phyloP scores from a whole-genome alignment of 805 yeast genomes.

The Saturnispora saitoi region DNA sequence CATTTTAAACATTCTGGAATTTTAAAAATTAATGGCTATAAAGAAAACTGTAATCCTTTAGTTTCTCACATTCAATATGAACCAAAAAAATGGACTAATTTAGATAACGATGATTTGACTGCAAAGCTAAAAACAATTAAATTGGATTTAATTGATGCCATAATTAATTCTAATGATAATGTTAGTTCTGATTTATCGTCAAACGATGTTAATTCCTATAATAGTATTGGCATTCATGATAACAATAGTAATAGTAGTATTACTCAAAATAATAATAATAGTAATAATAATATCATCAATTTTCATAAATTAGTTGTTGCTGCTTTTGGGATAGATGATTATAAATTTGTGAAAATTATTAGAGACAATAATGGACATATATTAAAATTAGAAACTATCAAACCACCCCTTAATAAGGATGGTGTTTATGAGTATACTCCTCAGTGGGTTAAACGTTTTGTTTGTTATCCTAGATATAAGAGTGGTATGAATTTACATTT shows the following conservation, averaged over 20 bases:
- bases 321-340: conserved; percentile 13
- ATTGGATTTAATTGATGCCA: background rate
- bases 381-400: conserved; percentile 30
- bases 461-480: conserved; percentile 38
- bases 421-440: conserved; percentile 17
- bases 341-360: conserved; percentile 31
- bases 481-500: conserved; percentile 36
- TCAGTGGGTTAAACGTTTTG: conserved; percentile 32
- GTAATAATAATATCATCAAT: conserved; percentile 11
- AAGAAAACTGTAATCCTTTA: conserved; percentile 4
- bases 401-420: conserved; percentile 13
- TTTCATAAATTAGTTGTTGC: conserved; percentile 16
- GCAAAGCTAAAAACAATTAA: background rate
- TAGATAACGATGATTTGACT: background rate
- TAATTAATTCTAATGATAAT: background rate
- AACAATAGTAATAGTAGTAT: too few species aligned
- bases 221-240: background rate
- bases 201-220: background rate
- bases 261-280: background rate
- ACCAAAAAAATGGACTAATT: conserved; percentile 6
- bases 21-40: conserved; percentile 10
- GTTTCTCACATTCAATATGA: conserved; percentile 3
- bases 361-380: conserved; percentile 33
- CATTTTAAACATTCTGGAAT: conserved; percentile 7
- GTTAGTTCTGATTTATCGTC: background rate